Percentiles rank a stretch among this genome's conserved stretches.
These are phyloP conservation scores for Talaromyces marneffei DNA, from an alignment of 2,329 filamentous ascomycete species.

Conservation along the genomic window DNA sequence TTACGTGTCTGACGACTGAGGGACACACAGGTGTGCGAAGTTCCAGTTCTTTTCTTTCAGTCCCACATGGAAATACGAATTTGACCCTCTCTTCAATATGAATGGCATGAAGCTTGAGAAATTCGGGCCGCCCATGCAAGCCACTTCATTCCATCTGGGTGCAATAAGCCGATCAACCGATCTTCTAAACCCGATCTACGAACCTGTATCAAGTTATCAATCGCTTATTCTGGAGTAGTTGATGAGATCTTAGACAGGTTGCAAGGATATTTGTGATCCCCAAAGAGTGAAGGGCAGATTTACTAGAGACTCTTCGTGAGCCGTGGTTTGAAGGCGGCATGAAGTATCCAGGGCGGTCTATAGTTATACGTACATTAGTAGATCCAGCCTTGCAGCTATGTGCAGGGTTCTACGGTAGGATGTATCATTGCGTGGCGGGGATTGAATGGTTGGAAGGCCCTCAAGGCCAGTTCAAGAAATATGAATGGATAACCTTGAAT, in stretches of 20 bases:
- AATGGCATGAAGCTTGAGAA: background rate
- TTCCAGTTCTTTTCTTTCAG: background rate
- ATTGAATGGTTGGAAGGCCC: background rate
- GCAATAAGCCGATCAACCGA: background rate
- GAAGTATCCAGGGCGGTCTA: background rate
- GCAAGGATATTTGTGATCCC: background rate
- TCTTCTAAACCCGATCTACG: background rate
- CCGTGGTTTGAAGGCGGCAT: background rate
- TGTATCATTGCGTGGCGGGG: background rate
- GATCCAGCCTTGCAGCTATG: background rate
- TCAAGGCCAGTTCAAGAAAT: background rate
- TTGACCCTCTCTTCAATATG: background rate
- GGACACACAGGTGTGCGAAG: background rate
- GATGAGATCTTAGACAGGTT: background rate
- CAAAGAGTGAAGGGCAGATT: background rate
- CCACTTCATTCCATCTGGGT: background rate
- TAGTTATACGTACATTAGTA: too few relatives aligned
- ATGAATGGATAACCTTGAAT: background rate
- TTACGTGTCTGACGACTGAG: background rate
- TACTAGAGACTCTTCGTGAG: background rate
- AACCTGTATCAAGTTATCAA: background rate
- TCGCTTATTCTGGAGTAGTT: background rate
- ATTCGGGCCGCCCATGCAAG: background rate
- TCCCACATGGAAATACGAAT: background rate
- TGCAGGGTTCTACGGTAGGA: background rate